Percentiles rank a stretch among this genome's conserved stretches.
These are phyloP conservation scores for Sclerotinia subarctica DNA, from an alignment of 2,329 filamentous ascomycete species.

Conservation along the genomic window DNA sequence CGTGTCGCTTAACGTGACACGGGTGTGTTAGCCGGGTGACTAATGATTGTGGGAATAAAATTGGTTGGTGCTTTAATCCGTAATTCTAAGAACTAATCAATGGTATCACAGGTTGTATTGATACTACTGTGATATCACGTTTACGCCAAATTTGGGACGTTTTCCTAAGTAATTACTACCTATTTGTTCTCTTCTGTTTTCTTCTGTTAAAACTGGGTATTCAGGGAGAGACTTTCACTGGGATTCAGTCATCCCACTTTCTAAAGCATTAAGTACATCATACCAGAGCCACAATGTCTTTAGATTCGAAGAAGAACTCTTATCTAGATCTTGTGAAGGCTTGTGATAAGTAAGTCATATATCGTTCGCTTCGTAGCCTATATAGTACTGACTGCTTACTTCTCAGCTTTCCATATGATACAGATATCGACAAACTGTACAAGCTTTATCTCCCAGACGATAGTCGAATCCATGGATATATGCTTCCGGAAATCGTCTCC, in stretches of 20 bases:
- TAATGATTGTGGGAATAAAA: neutral
- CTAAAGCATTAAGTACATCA: neutral
- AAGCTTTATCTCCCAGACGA: constrained; percentile 47
- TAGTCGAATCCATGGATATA: constrained; percentile 48
- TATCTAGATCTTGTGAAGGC: constrained; percentile 42
- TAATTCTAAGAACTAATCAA: too few relatives aligned
- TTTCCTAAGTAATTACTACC: neutral
- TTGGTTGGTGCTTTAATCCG: neutral
- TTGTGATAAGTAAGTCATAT: constrained; percentile 43
- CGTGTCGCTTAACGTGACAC: neutral
- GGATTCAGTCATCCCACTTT: neutral
- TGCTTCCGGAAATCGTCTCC: constrained; percentile 45
- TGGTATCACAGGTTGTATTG: neutral
- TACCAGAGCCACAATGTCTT: neutral
- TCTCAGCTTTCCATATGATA: constrained; percentile 23
- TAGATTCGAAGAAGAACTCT: constrained; percentile 20
- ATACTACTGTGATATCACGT: neutral
- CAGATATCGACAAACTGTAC: constrained; percentile 38
- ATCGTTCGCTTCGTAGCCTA: neutral
- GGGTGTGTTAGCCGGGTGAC: neutral
- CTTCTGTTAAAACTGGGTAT: neutral
- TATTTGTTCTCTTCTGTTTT: too few relatives aligned
- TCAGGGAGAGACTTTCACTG: neutral
- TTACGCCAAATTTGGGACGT: neutral
- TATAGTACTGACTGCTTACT: neutral